These are phyloP conservation scores for Corynascus novoguineensis DNA, from an alignment of 495 filamentous ascomycete genomes.

Conservation along the genomic window DNA sequence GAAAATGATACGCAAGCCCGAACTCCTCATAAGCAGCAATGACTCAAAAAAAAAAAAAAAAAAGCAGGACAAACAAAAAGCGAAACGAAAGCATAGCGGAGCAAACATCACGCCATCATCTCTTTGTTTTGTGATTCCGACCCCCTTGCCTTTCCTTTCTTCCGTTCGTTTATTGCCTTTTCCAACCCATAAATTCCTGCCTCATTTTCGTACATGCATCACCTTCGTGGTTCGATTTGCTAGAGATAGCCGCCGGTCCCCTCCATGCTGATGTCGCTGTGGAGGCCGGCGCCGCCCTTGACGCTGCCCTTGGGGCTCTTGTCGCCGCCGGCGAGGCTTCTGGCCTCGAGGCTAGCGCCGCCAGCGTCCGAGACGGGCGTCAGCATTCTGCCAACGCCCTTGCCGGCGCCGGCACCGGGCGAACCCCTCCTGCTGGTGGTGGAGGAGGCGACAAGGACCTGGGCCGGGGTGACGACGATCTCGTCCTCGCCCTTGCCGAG, in stretches of 20 bases:
- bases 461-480: constrained; percentile 87
- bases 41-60: neutral
- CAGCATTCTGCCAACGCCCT: constrained; percentile 18
- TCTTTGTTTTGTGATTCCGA: no score
- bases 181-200: neutral
- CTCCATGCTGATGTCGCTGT: constrained; percentile 19
- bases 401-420: neutral
- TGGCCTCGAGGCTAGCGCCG: constrained; percentile 21
- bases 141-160: neutral
- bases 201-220: neutral
- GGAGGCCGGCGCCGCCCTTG: neutral
- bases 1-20: neutral
- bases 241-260: constrained; percentile 13
- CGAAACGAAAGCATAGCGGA: no score
- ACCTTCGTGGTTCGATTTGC: neutral
- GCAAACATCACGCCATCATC: neutral
- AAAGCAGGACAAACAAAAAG: neutral
- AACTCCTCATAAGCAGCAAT: neutral
- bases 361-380: constrained; percentile 28
- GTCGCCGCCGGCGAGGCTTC: constrained; percentile 5
- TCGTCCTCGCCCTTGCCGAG: constrained; percentile 78
- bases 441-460: constrained; percentile 64
- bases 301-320: neutral
- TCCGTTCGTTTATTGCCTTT: neutral
- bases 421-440: neutral